Evolutionary conservation across 78 protist species (phyloP).

Genomic region (Monosiga brevicollis): DNA sequence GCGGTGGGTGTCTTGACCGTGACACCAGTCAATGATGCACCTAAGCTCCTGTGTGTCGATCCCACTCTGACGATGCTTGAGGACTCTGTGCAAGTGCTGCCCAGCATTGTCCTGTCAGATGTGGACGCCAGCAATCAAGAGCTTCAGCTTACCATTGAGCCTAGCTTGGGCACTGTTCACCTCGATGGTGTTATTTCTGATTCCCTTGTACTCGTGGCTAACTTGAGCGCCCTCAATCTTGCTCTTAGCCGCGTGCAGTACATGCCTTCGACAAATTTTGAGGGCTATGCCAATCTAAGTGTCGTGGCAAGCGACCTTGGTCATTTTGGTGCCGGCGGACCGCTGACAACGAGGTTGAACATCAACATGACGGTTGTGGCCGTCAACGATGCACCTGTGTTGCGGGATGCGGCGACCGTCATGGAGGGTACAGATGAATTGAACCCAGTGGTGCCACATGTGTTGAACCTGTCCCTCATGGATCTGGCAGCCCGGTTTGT

Average conservation of each 20-base stretch:
- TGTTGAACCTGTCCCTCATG: background rate
- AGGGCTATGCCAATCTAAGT: background rate
- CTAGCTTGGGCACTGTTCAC: no score
- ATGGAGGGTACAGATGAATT: background rate
- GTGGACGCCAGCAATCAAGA: no score
- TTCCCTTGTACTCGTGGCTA: no score
- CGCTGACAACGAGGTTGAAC: background rate
- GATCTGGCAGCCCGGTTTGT: background rate
- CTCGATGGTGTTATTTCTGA: no score
- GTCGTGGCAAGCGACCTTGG: background rate
- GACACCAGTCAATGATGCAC: no score
- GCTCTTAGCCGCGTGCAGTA: background rate
- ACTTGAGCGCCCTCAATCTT: background rate
- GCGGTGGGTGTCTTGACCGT: no score
- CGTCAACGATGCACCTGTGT: constrained; percentile 1
- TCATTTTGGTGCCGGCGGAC: background rate
- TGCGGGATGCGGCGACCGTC: background rate
- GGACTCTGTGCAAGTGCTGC: no score
- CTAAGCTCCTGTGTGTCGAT: no score
- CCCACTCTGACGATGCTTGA: no score
- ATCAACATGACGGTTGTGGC: background rate
- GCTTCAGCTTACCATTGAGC: no score
- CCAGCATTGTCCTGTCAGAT: background rate
- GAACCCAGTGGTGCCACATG: background rate
- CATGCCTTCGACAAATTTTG: background rate